Percentiles rank a stretch among this genome's conserved stretches.
These are phyloP conservation scores for Stagonosporopsis cucurbitacearum DNA, from an alignment of 2,329 filamentous ascomycete species.

Conservation along the genomic window DNA sequence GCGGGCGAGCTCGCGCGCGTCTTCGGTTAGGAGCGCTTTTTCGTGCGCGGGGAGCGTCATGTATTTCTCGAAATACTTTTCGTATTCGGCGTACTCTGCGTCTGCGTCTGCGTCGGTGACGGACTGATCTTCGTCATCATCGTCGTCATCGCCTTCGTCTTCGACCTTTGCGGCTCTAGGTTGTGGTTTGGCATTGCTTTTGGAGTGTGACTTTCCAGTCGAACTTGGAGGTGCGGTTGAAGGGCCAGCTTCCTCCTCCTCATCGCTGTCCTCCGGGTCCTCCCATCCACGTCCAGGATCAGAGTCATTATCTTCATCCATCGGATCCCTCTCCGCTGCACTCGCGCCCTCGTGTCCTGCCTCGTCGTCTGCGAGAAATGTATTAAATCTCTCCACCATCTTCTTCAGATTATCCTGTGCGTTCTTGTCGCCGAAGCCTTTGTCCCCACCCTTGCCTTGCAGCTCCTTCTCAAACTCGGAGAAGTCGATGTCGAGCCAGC, in stretches of 20 bases:
- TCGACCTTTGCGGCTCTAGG: conserved; percentile 49
- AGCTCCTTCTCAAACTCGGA: conserved; percentile 87
- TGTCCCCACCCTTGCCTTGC: conserved; percentile 52
- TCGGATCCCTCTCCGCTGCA: conserved; percentile 63
- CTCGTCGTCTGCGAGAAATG: conserved; percentile 85
- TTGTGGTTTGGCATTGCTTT: conserved; percentile 64
- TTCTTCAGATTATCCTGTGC: conserved; percentile 81
- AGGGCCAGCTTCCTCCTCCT: conserved; percentile 36
- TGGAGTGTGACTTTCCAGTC: conserved; percentile 61
- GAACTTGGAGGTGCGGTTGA: not conserved
- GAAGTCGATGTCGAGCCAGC: conserved; percentile 92
- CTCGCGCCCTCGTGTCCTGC: conserved; percentile 82
- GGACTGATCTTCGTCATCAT: conserved; percentile 42
- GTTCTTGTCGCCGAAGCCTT: conserved; percentile 66
- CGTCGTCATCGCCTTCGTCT: conserved; percentile 50
- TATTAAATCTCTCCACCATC: conserved; percentile 92
- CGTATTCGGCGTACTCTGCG: conserved; percentile 72
- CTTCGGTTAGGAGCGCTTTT: conserved; percentile 42
- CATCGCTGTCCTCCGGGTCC: conserved; percentile 53
- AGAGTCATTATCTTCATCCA: conserved; percentile 69
- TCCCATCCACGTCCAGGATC: conserved; percentile 55
- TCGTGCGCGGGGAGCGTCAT: conserved; percentile 69
- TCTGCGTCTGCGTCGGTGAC: conserved; percentile 58
- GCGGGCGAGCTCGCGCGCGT: conserved; percentile 44
- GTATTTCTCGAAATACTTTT: conserved; percentile 82